phyloP scores from a whole-genome alignment of 139 green algal genomes.

The Protoeuglena noctilucae region DNA sequence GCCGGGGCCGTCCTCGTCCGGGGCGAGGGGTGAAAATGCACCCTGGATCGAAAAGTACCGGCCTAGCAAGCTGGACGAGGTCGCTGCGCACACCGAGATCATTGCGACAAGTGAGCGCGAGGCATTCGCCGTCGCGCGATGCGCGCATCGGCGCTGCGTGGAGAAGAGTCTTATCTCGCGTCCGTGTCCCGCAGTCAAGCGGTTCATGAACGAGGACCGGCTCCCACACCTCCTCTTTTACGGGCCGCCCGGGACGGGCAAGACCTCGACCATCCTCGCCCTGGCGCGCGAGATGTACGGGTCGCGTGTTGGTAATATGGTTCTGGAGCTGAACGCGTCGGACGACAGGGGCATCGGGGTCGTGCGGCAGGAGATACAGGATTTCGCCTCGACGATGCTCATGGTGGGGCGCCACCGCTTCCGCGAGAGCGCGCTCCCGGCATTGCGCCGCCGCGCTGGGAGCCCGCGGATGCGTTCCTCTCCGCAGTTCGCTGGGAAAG shows the following conservation, averaged over 20 bases:
- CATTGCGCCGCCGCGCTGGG: too few relatives aligned
- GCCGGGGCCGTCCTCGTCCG: too few relatives aligned
- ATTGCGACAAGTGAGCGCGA: conserved; percentile 75
- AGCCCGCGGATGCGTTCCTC: too few relatives aligned
- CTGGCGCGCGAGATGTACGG: conserved; percentile 88
- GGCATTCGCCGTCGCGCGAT: background rate
- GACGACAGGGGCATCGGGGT: conserved; percentile 90
- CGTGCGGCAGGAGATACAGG: conserved; percentile 86
- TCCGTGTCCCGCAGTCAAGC: conserved; percentile 35
- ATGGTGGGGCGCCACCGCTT: too few relatives aligned
- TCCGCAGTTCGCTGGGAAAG: too few relatives aligned
- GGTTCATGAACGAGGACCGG: conserved; percentile 55
- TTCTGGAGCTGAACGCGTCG: conserved; percentile 92
- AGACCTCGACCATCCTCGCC: conserved; percentile 87
- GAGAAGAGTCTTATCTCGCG: background rate
- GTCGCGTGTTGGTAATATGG: conserved; percentile 51
- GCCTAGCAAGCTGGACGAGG: conserved; percentile 73
- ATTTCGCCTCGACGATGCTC: conserved; percentile 82
- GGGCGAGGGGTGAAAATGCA: too few relatives aligned
- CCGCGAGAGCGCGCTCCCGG: too few relatives aligned
- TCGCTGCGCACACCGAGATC: conserved; percentile 90
- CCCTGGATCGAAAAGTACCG: conserved; percentile 96
- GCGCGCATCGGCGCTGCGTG: background rate
- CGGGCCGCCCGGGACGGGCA: conserved; percentile 92
- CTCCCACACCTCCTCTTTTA: conserved; percentile 96